Percentiles rank a stretch among this genome's conserved stretches.
Evolutionary conservation across 495 filamentous ascomycete species (phyloP).

Genomic region (Penicillium crystallinum): DNA sequence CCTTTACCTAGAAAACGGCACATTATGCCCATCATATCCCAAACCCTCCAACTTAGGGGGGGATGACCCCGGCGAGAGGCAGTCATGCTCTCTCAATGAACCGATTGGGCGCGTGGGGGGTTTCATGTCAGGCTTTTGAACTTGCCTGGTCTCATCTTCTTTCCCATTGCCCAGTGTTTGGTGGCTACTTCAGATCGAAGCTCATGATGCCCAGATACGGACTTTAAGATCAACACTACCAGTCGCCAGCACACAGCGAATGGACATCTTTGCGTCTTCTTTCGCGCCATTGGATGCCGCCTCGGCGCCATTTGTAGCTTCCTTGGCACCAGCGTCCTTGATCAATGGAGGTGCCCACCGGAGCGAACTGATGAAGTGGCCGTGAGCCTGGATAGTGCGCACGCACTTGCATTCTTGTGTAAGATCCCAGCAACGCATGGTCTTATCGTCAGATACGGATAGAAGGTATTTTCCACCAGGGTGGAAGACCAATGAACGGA

Average conservation of each 20-base stretch:
- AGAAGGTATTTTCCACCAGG: slow-evolving; percentile 91
- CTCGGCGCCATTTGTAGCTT: slow-evolving; percentile 24
- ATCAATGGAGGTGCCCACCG: slow-evolving; percentile 83
- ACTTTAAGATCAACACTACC: slow-evolving; percentile 61
- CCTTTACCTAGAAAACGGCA: slow-evolving; percentile 22
- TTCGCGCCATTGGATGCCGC: slow-evolving; percentile 13
- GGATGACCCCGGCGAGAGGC: slow-evolving; percentile 2
- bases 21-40: slow-evolving; percentile 12
- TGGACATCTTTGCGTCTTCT: slow-evolving; percentile 32
- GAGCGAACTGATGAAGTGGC: slow-evolving; percentile 81
- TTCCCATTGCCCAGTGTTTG: background rate
- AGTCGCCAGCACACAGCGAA: slow-evolving; percentile 60
- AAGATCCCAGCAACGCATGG: slow-evolving; percentile 91
- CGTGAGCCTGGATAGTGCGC: slow-evolving; percentile 74
- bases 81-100: slow-evolving; percentile 7
- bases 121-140: background rate
- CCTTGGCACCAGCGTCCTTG: slow-evolving; percentile 43
- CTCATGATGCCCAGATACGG: slow-evolving; percentile 51
- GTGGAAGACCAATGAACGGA: slow-evolving; percentile 82
- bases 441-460: slow-evolving; percentile 84
- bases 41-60: slow-evolving; percentile 7
- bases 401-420: slow-evolving; percentile 86
- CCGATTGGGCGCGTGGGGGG: slow-evolving; percentile 1
- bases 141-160: background rate
- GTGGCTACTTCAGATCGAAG: background rate